phyloP scores from a whole-genome alignment of 2,329 filamentous ascomycete species.

The Knufia fluminis region DNA sequence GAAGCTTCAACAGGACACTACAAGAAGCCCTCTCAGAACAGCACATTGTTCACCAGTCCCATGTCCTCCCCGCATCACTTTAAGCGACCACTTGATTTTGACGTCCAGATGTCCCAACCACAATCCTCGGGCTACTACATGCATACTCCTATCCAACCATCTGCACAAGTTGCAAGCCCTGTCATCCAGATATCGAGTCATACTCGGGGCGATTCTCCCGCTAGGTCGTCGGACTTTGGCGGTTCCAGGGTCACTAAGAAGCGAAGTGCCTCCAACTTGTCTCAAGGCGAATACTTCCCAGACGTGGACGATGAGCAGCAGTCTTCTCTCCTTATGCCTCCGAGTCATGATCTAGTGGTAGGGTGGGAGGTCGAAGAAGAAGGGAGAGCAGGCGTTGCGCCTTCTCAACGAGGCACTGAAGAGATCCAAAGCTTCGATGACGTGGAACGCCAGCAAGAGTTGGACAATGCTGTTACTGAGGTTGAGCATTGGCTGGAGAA shows the following conservation, averaged over 20 bases:
- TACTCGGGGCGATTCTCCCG: conserved; percentile 36
- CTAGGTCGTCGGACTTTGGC: conserved; percentile 22
- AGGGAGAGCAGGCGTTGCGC: conserved; percentile 39
- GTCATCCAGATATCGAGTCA: conserved; percentile 37
- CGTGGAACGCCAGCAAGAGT: conserved; percentile 37
- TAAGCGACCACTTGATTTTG: not conserved
- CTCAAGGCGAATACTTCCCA: conserved; percentile 1
- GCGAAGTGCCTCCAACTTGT: conserved; percentile 21
- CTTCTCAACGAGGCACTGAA: conserved; percentile 35
- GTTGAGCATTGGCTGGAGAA: conserved; percentile 46
- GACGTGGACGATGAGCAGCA: not conserved
- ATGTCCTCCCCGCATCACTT: not conserved
- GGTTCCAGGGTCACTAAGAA: conserved; percentile 21
- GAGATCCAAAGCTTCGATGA: conserved; percentile 44
- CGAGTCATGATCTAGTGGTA: conserved; percentile 7
- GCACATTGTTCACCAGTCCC: not conserved
- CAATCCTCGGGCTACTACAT: conserved; percentile 13
- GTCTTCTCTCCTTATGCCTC: conserved; percentile 18
- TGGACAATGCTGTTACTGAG: conserved; percentile 44
- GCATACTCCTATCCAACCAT: conserved; percentile 11
- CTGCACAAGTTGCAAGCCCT: conserved; percentile 29
- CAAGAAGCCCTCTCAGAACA: not conserved
- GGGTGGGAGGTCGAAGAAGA: conserved; percentile 8
- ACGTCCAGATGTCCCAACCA: not conserved
- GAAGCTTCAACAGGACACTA: not conserved